Evolutionary conservation across 768 basidiomycete genomes (phyloP), one percentile per base, ranked within the genome.

Genomic region (Amanita polypyramis): DNA sequence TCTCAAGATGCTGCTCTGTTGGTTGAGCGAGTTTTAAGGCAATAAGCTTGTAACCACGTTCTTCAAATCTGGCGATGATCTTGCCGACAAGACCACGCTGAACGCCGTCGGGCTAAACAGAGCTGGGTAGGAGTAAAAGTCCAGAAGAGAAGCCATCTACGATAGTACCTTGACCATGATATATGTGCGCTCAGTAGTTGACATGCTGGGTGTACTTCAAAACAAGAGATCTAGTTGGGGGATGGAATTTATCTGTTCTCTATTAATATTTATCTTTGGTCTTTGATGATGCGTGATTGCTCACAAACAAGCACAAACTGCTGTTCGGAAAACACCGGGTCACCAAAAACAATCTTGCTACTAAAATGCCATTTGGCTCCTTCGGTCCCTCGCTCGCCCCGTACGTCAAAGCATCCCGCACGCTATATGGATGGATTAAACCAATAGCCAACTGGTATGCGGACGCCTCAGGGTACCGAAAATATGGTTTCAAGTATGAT

Each of bases 11-110:
- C 60, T 76, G 77, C 52, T 75, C 69, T 55, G 82, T 75, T 36
- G 96, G 75, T 39, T 83, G 80, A 53, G 82, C 82, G 63, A 97
- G 75, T 75, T 99, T 97, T 63, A 97, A 74, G 51, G 95, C 95
- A 62, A 85, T 74, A 65, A 98, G 85, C 77, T 97, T 96, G 83
- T 81, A 99, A 56, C 96, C 96, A 57, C 95, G 91, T 74, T 86
- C 82, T 80, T 99, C 96, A 70, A 99, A 98, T 59, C 95, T 80
- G 62, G 76, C 60, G 69, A 95, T 89, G 80, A 98, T 97, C 73
- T 91, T 84, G 64, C 91, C 95, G 65, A 94, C 75, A 69, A 97
- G 86, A 57, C 76, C 82, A 60, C 96, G 88, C 72, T 97, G 92
- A 73, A 99, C 96, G 67, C 95, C 96, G 71, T 99, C 96, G 60